Evolutionary conservation across 441 rosid genomes (phyloP), one percentile per base, ranked within the genome.

Genomic region (Pelargonium citronellum): DNA sequence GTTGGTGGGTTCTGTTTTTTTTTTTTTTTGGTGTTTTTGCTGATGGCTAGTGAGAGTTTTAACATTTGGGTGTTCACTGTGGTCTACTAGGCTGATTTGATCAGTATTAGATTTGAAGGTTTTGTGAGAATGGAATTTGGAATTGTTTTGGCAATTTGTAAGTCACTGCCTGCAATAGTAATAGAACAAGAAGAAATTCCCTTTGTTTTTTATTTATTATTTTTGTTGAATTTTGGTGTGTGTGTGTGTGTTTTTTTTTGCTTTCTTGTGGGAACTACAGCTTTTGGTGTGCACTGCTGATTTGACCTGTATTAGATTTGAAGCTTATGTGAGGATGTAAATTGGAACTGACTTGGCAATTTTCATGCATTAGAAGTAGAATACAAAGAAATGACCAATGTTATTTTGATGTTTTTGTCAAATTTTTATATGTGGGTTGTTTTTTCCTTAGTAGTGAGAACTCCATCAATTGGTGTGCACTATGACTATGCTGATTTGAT

Each of bases 331-430:
- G n/a, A n/a, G n/a, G n/a, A n/a, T n/a, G n/a, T n/a, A n/a, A n/a
- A n/a, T n/a, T n/a, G n/a, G n/a, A n/a, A n/a, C n/a, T n/a, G n/a
- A n/a, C n/a, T n/a, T n/a, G n/a, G n/a, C n/a, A n/a, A n/a, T n/a
- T n/a, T n/a, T n/a, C n/a, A n/a, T n/a, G n/a, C n/a, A n/a, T 49
- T 46, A 46, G 53, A 49, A 49, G 55, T 49, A 49, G 55, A 46
- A 46, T 12, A 10, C 12, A n/a, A 46, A 2, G n/a, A 9, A 49
- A 49, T 49, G 55, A 49, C 55, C 12, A 10, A 9, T 46, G 53
- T 46, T 8, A 9, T 49, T 49, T 49, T 49, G 15, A 17, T 12
- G 1, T 49, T 12, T 0, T 13, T 49, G 1, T 1, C 16, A 49
- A 12, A 49, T 49, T 49, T 49, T 15, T 15, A 49, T 49, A 49